Conservation (phyloP, 2,329 filamentous ascomycete genomes). For the Fusarium gaditjirri region DNA sequence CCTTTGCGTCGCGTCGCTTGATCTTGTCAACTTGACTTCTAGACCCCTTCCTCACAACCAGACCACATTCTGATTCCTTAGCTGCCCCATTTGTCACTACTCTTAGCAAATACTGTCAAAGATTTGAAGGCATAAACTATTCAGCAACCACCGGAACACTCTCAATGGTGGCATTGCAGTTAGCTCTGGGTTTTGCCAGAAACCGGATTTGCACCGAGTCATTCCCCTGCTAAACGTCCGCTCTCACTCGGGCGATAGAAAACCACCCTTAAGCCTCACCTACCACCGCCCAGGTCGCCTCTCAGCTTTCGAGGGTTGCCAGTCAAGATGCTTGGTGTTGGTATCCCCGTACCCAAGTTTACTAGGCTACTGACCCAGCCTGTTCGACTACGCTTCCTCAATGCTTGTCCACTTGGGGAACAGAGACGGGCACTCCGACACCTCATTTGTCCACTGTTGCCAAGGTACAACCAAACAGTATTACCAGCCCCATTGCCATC, state of each 20-base stretch:
- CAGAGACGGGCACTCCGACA: neutral
- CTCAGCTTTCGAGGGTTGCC: neutral
- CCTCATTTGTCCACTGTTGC: neutral
- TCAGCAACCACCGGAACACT: neutral
- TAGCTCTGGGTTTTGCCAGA: neutral
- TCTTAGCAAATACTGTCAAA: slow-evolving; percentile 27
- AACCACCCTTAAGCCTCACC: neutral
- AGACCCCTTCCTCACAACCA: neutral
- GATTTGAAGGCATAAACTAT: slow-evolving; percentile 6
- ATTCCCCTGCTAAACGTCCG: neutral
- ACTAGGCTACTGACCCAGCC: slow-evolving; percentile 1
- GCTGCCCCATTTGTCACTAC: neutral
- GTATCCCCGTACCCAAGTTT: neutral
- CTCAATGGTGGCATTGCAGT: slow-evolving; percentile 5
- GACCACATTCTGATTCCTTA: neutral
- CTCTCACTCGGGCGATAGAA: neutral
- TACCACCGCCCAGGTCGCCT: neutral
- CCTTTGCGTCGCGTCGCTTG: slow-evolving; percentile 15
- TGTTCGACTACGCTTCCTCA: slow-evolving; percentile 14
- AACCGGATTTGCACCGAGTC: neutral
- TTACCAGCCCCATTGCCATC: slow-evolving; percentile 5
- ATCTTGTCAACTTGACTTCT: slow-evolving; percentile 9
- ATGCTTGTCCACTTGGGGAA: slow-evolving; percentile 1
- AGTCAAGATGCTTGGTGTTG: slow-evolving; percentile 11
- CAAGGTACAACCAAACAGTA: slow-evolving; percentile 8